A percentile compares a stretch with the other conserved stretches of the same genome.
These are phyloP conservation scores for Parastagonospora nodorum DNA, from an alignment of 2,329 filamentous ascomycete genomes.

Conservation along the genomic window DNA sequence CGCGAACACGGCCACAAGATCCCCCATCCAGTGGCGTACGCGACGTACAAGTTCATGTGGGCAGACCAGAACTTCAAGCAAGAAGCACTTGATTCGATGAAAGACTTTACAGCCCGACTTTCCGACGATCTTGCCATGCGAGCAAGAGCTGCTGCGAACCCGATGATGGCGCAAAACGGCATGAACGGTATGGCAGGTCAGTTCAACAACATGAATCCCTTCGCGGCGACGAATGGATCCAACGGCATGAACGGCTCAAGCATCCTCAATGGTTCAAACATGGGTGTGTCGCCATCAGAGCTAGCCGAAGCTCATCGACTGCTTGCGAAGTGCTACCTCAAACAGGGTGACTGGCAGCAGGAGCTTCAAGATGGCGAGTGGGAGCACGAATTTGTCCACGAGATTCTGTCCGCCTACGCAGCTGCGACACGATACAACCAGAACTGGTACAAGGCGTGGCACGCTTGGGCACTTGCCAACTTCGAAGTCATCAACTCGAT, in stretches of 20 bases:
- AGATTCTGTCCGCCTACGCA: conserved; percentile 88
- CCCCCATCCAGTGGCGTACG: conserved; percentile 86
- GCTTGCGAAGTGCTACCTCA: conserved; percentile 92
- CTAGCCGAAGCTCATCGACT: conserved; percentile 67
- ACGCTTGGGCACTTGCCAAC: conserved; percentile 96
- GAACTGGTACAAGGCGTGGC: conserved; percentile 98
- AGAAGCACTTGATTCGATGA: conserved; percentile 60
- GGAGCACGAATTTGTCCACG: conserved; percentile 82
- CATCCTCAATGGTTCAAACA: conserved; percentile 39
- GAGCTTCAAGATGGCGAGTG: conserved; percentile 84
- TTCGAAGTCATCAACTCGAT: conserved; percentile 95
- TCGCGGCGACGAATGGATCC: conserved; percentile 55
- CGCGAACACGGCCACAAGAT: conserved; percentile 50
- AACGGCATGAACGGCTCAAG: conserved; percentile 51
- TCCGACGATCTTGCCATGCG: conserved; percentile 61
- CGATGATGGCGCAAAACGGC: conserved; percentile 38
- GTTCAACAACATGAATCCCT: conserved; percentile 41
- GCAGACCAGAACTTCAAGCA: conserved; percentile 60
- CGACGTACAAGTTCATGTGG: conserved; percentile 98
- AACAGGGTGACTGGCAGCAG: conserved; percentile 95
- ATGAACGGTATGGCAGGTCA: conserved; percentile 51
- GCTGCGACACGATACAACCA: conserved; percentile 93
- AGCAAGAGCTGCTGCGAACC: conserved; percentile 41
- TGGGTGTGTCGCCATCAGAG: conserved; percentile 36
- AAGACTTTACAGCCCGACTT: conserved; percentile 65